Base-by-base conservation (phyloP, 257 asterid genomes). In the Echites panduratus region DNA sequence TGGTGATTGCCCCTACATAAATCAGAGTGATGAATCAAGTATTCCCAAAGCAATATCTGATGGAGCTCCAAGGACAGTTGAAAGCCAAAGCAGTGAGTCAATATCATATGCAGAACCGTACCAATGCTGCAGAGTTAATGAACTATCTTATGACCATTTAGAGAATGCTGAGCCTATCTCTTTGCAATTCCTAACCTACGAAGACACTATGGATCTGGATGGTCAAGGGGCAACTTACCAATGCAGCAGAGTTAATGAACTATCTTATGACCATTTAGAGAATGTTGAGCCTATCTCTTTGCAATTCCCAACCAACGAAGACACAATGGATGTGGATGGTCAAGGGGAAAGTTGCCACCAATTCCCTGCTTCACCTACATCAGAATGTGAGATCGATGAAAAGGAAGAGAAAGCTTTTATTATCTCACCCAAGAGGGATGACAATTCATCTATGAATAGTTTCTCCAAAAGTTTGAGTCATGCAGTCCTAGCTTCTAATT, bases 251-350 rank as follows among this genome's bases (percentile, higher is more conserved):
- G 75, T 77, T 40, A 81, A 86, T 81, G 85, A 81, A 59, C 73
- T 77, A 38, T 78, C 81, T 29, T 70, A 61, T 73, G 86, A 84
- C 58, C 78, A 84, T 79, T 70, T 82, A 80, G 90, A 84, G 71
- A 74, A 75, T 69, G 74, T 52, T 40, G 85, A 75, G 73, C 80
- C 87, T 76, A 68, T 62, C 47, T 29, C 73, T 41, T 11, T 78
- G 77, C 57, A 59, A 58, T 5, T 71, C 27, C 80, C 85, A 9
- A 43, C 66, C 45, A 43, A 20, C 75, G 88, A 70, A 78, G 76
- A 26, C 71, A 57, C 65, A 63, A 72, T 64, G 70, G 70, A 75
- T 32, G 81, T 66, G 63, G 82, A 61, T 65, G 41, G 78, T 82
- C 57, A 75, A 44, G 85, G 69, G 72, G 61, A 64, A 20, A 71